Percentiles rank a stretch among this genome's conserved stretches.
Conservation (phyloP, 2,329 filamentous ascomycete genomes). For the Aspergillus hortae region DNA sequence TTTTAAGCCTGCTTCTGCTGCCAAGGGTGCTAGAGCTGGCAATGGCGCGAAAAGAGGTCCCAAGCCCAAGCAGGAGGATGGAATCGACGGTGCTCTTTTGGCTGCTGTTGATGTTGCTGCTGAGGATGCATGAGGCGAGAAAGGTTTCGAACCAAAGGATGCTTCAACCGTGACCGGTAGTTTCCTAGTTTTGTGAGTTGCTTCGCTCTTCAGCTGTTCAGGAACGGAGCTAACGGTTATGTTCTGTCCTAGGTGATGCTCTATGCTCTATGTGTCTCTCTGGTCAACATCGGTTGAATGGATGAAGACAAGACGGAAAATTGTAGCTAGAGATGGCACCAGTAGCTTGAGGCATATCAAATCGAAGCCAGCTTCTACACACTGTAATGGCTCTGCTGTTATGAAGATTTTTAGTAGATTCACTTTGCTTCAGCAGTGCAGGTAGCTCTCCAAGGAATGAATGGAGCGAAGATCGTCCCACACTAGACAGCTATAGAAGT, state of each 20-base stretch:
- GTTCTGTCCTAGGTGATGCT: background rate
- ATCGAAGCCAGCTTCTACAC: background rate
- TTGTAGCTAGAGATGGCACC: background rate
- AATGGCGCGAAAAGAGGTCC: background rate
- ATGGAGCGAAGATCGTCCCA: no score
- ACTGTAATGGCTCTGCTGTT: background rate
- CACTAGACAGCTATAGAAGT: background rate
- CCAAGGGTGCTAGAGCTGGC: background rate
- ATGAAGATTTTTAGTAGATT: background rate
- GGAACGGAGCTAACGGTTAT: background rate
- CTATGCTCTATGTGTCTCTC: background rate
- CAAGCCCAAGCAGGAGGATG: background rate
- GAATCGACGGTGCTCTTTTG: background rate
- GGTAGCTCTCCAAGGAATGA: background rate
- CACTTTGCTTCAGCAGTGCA: background rate
- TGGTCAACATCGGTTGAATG: background rate
- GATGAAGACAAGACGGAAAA: background rate
- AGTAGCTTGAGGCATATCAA: background rate
- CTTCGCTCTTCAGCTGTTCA: background rate
- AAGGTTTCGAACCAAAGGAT: no score
- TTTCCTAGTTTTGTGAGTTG: background rate
- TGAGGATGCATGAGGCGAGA: background rate
- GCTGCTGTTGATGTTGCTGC: background rate
- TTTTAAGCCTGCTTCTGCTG: constrained; percentile 18
- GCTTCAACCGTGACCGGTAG: no score